Evolutionary conservation across 352 stramenopile genomes (phyloP), one percentile per base, ranked within the genome.

Genomic region (Pseudoperonospora humuli): DNA sequence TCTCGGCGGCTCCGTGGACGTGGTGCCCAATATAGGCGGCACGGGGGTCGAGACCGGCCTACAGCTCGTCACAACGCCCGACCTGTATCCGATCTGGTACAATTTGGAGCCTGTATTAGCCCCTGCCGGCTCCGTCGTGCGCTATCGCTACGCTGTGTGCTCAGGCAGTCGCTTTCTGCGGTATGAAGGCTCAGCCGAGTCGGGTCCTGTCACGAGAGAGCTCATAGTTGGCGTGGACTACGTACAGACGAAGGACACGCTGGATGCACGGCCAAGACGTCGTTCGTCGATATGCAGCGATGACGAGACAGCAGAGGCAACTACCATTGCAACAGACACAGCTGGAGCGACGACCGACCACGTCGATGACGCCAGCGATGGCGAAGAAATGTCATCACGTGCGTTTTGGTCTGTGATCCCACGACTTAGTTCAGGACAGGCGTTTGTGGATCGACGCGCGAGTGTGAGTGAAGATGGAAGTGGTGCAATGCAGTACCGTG

Each of bases 81-180:
- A 95, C 20, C 55, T 92, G 57, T 92, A 84, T 51, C 83, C 83
- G 19, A 84, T 92, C 34, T 95, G 83, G 83, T 95, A 93, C 67
- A 95, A 93, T 49, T 47, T 87, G 18, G 79, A 91, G 38, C 79
- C 83, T 2, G 66, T 95, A 2, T 36, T 89, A 26, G 64, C 84
- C 31, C 75, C 73, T 9, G 57, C 73, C 0, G 76, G 66, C 21
- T 66, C 76, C 1, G 65, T 74, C 15, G 70, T 95, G 31, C 73
- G 59, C 15, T 96, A 95, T 50, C 75, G 80, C 42, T 96, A 95
- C 45, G 83, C 76, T 2, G 61, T 96, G 19, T 94, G 77, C 47
- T 79, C 80, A 0, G 80, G 75, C 10, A 81, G 75, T 28, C 71
- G 58, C 42, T 95, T 96, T 37, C 45, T 76, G 21, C 79, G 79